Conservation (phyloP, 495 filamentous ascomycete species). For the Penicillium cosmopolitanum region DNA sequence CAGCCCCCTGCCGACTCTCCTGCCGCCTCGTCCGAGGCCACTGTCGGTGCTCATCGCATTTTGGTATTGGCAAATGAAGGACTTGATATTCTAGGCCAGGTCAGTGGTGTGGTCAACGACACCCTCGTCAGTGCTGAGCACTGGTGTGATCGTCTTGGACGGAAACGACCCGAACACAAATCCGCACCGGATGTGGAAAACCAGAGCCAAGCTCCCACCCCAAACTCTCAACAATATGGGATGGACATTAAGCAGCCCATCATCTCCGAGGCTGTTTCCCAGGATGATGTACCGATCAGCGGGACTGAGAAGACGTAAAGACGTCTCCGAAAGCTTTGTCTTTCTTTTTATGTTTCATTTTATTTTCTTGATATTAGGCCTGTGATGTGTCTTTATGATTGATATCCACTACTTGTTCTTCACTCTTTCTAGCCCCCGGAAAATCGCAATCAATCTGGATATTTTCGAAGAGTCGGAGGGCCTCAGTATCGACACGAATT, state of each 20-base stretch:
- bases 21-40: conserved; percentile 43
- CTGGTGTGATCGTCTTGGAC: conserved; percentile 79
- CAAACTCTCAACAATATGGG: conserved; percentile 24
- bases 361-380: conserved; percentile 10
- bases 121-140: conserved; percentile 84
- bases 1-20: conserved; percentile 44
- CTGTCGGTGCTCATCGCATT: conserved; percentile 65
- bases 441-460: background rate
- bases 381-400: conserved; percentile 29
- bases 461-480: background rate
- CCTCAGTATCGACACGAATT: background rate
- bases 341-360: conserved; percentile 5
- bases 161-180: conserved; percentile 44
- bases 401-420: conserved; percentile 30
- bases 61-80: conserved; percentile 84
- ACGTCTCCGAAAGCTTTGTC: background rate
- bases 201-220: conserved; percentile 21
- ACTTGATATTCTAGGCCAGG: conserved; percentile 85
- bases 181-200: conserved; percentile 31
- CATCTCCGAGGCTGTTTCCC: conserved; percentile 26
- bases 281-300: conserved; percentile 44
- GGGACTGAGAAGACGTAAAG: conserved; percentile 41
- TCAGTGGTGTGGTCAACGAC: conserved; percentile 78
- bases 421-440: conserved; percentile 10
- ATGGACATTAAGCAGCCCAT: conserved; percentile 44